Evolutionary conservation across 2,329 filamentous ascomycete species (phyloP).

Genomic region (Alternaria ethzedia): DNA sequence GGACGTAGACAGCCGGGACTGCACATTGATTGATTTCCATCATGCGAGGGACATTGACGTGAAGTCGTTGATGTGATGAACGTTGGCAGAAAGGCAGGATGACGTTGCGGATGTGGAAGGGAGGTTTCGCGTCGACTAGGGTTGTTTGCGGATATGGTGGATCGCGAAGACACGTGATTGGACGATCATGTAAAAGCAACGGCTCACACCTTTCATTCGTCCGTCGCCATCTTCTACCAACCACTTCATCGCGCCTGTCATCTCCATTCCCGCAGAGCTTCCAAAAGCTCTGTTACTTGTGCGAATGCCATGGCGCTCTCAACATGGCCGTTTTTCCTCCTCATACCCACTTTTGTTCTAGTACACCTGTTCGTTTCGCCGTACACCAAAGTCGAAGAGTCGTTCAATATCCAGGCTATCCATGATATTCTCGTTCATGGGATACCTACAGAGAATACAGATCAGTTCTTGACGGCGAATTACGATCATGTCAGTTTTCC

Average conservation of each 20-base stretch:
- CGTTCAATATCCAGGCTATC: slow-evolving; percentile 93
- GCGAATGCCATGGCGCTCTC: slow-evolving; percentile 28
- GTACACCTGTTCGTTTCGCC: slow-evolving; percentile 77
- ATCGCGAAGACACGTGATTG: slow-evolving; percentile 34
- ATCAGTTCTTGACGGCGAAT: slow-evolving; percentile 61
- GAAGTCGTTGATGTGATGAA: background rate
- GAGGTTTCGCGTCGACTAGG: slow-evolving; percentile 7
- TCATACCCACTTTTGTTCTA: slow-evolving; percentile 50
- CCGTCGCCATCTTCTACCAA: background rate
- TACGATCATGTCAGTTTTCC: slow-evolving; percentile 94
- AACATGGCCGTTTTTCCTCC: slow-evolving; percentile 35
- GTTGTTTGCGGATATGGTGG: background rate
- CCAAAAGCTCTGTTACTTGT: background rate
- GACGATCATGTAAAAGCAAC: background rate
- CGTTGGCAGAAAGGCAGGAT: background rate
- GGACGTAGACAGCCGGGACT: slow-evolving; percentile 69
- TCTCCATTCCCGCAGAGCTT: background rate
- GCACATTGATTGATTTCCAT: slow-evolving; percentile 57
- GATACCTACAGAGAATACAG: slow-evolving; percentile 65
- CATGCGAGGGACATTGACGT: slow-evolving; percentile 9
- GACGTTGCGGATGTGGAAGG: background rate
- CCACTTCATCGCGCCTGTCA: background rate
- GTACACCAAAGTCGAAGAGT: slow-evolving; percentile 98
- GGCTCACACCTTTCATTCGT: slow-evolving; percentile 3
- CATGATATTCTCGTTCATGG: slow-evolving; percentile 89